Base-by-base conservation (phyloP, 208 protist genomes). In the Leishmania major region DNA sequence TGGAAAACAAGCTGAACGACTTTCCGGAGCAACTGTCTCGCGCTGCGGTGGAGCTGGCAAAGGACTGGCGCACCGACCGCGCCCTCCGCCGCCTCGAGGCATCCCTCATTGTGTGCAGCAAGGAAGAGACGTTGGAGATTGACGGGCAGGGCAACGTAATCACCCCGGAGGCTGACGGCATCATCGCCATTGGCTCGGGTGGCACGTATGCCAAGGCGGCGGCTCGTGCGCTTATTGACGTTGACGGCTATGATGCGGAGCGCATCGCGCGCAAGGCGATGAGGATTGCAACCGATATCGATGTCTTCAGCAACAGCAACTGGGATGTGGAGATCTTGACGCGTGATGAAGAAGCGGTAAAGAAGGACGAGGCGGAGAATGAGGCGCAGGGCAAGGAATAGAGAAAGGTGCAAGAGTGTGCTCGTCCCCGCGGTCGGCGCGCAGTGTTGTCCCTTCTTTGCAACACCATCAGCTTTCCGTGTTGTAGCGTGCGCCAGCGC, bases 121-220 rank as follows among this genome's bases (percentile, higher is more conserved):
- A 91, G 73, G 91, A 97, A 28, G 95, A 97, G 66, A 97, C 96
- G 31, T 87, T 99, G 22, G 94, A 98, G 83, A 96, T 99, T 71
- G 97, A 98, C 75, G 98, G 98, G 45, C 96, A 98, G 87, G 98
- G 98, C 40, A 98, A 99, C 84, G 97, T 99, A 49, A 94, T 99
- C 53, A 97, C 98, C 22, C 97, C 97, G 4, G 95, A 97, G 86
- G 89, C 93, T n/a, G 96, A 99, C 74, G 97, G 97, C 78, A 96
- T 99, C 75, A 82, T 99, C 1, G 96, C 95, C 28, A 99, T 99
- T 80, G 98, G 98, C 43, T 94, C 87, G 13, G 98, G 98, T 76
- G 97, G 98, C 77, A 94, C 94, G 37, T 99, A 98, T 89, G 98
- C 98, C 25, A 94, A 98, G 77, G 92, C 98, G 31, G 98, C 98